These are phyloP conservation scores for Magnaporthiopsis incrustans DNA, from an alignment of 2,329 filamentous ascomycete genomes.

Conservation along the genomic window DNA sequence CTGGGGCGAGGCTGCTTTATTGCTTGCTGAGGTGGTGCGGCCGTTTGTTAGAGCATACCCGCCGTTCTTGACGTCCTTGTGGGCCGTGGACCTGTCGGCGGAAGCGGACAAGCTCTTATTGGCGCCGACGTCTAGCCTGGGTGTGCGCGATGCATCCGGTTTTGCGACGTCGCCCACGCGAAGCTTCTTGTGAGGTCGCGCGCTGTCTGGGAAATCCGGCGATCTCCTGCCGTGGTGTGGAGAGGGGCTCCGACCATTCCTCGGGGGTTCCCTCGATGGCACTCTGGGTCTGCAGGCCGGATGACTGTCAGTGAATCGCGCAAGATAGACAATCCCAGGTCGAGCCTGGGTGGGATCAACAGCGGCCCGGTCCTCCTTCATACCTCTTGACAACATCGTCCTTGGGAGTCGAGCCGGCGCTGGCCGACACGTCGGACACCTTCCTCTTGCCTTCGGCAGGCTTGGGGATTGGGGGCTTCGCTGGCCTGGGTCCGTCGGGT, in stretches of 20 bases:
- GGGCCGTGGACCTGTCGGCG: background rate
- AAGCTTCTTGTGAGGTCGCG: slow-evolving; percentile 4
- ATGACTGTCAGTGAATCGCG: background rate
- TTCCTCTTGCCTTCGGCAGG: slow-evolving; percentile 9
- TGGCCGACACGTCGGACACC: slow-evolving; percentile 2
- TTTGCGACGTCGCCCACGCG: background rate
- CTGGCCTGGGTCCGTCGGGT: slow-evolving; percentile 15
- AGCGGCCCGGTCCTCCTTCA: slow-evolving; percentile 9
- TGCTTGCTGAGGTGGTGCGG: slow-evolving; percentile 1
- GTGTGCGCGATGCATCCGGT: slow-evolving; percentile 1
- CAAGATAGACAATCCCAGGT: background rate
- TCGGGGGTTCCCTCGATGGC: background rate
- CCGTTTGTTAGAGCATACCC: slow-evolving; percentile 1
- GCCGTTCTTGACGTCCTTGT: background rate
- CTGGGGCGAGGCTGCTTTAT: slow-evolving; percentile 9
- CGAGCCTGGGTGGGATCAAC: background rate
- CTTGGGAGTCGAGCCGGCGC: background rate
- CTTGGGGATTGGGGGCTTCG: slow-evolving; percentile 11
- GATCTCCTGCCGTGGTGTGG: slow-evolving; percentile 3
- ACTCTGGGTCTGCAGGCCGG: background rate
- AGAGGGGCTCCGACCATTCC: slow-evolving; percentile 6
- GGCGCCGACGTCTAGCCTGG: background rate
- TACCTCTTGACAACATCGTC: slow-evolving; percentile 3
- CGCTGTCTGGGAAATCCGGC: slow-evolving; percentile 1
- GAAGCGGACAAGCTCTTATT: background rate